phyloP scores from a whole-genome alignment of 768 basidiomycete species.

The Dioszegia aurantiaca region DNA sequence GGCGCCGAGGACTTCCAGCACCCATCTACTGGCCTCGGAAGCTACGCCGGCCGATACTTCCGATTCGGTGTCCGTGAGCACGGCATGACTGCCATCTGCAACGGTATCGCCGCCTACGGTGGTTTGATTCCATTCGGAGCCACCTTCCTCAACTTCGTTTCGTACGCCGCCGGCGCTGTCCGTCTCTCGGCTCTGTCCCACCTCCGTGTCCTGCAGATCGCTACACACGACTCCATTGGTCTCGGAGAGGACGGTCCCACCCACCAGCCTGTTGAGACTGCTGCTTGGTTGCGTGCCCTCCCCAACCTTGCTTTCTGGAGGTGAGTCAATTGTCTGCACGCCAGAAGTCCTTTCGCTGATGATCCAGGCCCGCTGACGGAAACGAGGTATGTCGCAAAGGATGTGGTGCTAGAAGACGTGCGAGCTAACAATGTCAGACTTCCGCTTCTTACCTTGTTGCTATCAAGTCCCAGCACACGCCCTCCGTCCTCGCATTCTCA shows the following conservation, averaged over 20 bases:
- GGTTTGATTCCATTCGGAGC: constrained; percentile 85
- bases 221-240: constrained; percentile 93
- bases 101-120: constrained; percentile 85
- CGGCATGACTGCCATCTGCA: constrained; percentile 93
- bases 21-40: constrained; percentile 76
- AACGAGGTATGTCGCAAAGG: constrained; percentile 68
- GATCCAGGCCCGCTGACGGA: constrained; percentile 82
- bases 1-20: constrained; percentile 79
- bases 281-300: constrained; percentile 76
- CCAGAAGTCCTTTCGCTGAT: background rate
- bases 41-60: constrained; percentile 82
- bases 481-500: constrained; percentile 58
- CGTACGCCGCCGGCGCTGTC: constrained; percentile 88
- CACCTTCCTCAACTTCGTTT: constrained; percentile 94
- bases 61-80: constrained; percentile 98
- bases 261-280: constrained; percentile 91
- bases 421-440: no score
- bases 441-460: constrained; percentile 84
- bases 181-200: constrained; percentile 82
- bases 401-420: no score
- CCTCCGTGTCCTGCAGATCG: constrained; percentile 92
- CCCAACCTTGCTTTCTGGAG: constrained; percentile 80
- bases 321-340: constrained; percentile 24
- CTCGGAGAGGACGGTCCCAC: constrained; percentile 83
- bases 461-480: constrained; percentile 69